phyloP scores from a whole-genome alignment of 1,139 yeast species.

The Nakaseomyces bracarensis region DNA sequence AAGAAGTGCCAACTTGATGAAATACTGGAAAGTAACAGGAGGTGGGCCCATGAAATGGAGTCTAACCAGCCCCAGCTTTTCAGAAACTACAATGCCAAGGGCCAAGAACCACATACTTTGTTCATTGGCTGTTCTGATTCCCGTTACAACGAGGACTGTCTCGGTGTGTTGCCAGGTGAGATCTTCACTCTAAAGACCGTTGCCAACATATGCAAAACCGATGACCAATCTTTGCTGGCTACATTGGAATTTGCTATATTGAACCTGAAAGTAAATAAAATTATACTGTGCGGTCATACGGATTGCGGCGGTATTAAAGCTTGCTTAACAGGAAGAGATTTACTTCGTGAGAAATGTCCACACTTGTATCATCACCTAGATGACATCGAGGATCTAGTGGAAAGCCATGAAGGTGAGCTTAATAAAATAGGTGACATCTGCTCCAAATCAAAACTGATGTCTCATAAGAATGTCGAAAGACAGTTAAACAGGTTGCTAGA shows the following conservation, averaged over 20 bases:
- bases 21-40: slow-evolving; percentile 57
- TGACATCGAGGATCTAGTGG: slow-evolving; percentile 42
- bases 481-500: slow-evolving; percentile 46
- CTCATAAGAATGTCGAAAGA: slow-evolving; percentile 69
- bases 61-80: slow-evolving; percentile 57
- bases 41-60: slow-evolving; percentile 56
- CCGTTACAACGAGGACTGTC: slow-evolving; percentile 72
- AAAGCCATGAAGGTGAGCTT: slow-evolving; percentile 28
- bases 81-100: slow-evolving; percentile 59
- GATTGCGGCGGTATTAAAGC: slow-evolving; percentile 97
- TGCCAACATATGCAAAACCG: slow-evolving; percentile 69
- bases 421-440: slow-evolving; percentile 23
- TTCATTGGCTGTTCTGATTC: slow-evolving; percentile 98
- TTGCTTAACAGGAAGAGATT: slow-evolving; percentile 53
- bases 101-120: slow-evolving; percentile 87
- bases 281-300: slow-evolving; percentile 93
- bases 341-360: slow-evolving; percentile 38
- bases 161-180: slow-evolving; percentile 86
- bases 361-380: slow-evolving; percentile 35
- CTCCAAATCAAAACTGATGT: slow-evolving; percentile 54
- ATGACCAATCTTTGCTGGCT: slow-evolving; percentile 71
- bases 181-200: slow-evolving; percentile 89
- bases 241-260: slow-evolving; percentile 88
- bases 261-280: slow-evolving; percentile 71
- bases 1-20: slow-evolving; percentile 55